These are phyloP conservation scores for Suillus ampliporus DNA, from an alignment of 768 basidiomycete genomes.

Conservation along the genomic window DNA sequence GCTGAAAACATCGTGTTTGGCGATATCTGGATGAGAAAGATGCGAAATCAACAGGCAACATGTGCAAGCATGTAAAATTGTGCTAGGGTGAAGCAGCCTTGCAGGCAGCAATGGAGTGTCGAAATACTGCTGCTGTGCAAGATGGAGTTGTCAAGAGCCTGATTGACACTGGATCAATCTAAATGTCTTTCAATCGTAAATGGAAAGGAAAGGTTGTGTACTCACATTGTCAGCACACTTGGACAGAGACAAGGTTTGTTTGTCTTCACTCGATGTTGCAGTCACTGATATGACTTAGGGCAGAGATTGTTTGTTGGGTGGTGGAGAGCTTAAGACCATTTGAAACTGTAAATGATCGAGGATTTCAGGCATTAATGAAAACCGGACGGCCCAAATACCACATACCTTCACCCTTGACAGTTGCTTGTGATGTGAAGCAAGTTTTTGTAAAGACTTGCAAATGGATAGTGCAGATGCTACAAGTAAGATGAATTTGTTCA, in stretches of 20 bases:
- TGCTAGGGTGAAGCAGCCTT: conserved; percentile 43
- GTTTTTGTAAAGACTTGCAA: conserved; percentile 30
- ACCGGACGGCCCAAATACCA: conserved; percentile 32
- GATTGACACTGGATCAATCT: conserved; percentile 28
- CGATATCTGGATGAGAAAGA: conserved; percentile 33
- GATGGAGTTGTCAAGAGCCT: conserved; percentile 33
- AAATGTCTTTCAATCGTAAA: conserved; percentile 29
- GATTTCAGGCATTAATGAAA: conserved; percentile 22
- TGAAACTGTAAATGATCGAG: conserved; percentile 40
- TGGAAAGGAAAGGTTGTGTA: conserved; percentile 38
- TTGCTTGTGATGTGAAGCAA: conserved; percentile 36
- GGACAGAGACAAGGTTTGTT: conserved; percentile 20
- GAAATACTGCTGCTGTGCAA: not conserved
- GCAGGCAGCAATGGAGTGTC: conserved; percentile 12
- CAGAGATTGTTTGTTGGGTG: conserved; percentile 43
- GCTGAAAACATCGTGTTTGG: conserved; percentile 21
- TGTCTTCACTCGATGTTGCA: too few species aligned
- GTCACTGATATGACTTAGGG: conserved; percentile 30
- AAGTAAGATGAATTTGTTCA: too few species aligned
- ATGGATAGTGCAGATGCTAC: conserved; percentile 35
- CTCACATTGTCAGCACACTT: conserved; percentile 31
- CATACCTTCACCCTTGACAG: conserved; percentile 38
- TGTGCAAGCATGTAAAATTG: conserved; percentile 16
- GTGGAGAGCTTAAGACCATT: conserved; percentile 39
- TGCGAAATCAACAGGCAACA: conserved; percentile 21